phyloP scores from a whole-genome alignment of 2,329 filamentous ascomycete genomes.

The Pseudonectria foliicola region DNA sequence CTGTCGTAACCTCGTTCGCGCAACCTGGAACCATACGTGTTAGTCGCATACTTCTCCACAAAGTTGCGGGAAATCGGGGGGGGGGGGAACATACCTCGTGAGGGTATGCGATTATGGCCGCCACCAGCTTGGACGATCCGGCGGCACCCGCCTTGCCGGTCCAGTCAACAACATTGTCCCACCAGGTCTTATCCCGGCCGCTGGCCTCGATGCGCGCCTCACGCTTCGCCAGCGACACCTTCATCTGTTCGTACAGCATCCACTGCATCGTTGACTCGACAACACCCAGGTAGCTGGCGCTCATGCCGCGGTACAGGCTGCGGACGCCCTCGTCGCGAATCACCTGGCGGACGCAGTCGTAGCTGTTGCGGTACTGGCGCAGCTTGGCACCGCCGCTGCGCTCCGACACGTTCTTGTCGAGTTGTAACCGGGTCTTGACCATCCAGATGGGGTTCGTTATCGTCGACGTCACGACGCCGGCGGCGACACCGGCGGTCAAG shows the following conservation, averaged over 20 bases:
- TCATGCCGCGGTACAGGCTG: slow-evolving; percentile 84
- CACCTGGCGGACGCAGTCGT: slow-evolving; percentile 80
- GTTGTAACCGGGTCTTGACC: slow-evolving; percentile 85
- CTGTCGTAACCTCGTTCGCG: slow-evolving; percentile 77
- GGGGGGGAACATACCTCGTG: slow-evolving; percentile 60
- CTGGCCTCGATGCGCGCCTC: slow-evolving; percentile 50
- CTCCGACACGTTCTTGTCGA: slow-evolving; percentile 76
- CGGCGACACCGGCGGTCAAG: slow-evolving; percentile 65
- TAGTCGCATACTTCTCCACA: neutral
- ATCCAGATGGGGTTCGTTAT: slow-evolving; percentile 96
- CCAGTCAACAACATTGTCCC: slow-evolving; percentile 72
- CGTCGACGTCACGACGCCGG: slow-evolving; percentile 80
- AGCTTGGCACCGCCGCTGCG: slow-evolving; percentile 44
- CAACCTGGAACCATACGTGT: slow-evolving; percentile 44
- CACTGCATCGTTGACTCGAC: slow-evolving; percentile 87
- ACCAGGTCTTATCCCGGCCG: slow-evolving; percentile 57
- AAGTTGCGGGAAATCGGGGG: neutral
- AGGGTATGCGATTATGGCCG: slow-evolving; percentile 79
- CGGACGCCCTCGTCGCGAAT: slow-evolving; percentile 71
- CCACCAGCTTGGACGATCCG: slow-evolving; percentile 77
- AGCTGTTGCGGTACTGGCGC: slow-evolving; percentile 77
- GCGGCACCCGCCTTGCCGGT: slow-evolving; percentile 73
- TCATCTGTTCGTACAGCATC: slow-evolving; percentile 92
- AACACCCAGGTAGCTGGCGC: slow-evolving; percentile 84
- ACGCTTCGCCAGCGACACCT: slow-evolving; percentile 60